Evolutionary conservation across 2,329 filamentous ascomycete genomes (phyloP), one percentile per base, ranked within the genome.

Genomic region (Exophiala mesophila): DNA sequence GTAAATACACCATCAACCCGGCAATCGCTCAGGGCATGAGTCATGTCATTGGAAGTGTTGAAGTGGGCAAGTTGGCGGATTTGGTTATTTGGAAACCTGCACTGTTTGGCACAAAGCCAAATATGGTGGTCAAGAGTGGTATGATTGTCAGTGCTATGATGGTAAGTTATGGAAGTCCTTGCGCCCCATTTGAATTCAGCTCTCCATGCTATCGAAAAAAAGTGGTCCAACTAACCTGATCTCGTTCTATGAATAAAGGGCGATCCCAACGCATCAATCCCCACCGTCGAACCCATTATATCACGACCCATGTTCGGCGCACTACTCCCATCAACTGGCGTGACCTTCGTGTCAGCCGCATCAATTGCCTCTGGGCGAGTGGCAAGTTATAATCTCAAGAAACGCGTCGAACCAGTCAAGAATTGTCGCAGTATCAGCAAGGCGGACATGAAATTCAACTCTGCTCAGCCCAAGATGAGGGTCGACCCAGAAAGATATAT

Each of bases 1-100:
- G 83, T 69, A 97, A 97, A 69, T 96, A 96, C 64, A 97, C 90
- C 16, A 82, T 97, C 67, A 97, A 97, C 66, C 88, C 90, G 1
- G 88, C 90, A 8, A 73, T 96, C 49, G 81, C 89, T 0, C 90
- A 97, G 64, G 90, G 90, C 2, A 94, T 97, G 81, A 68, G 73
- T 1, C 90, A 96, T 61, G 58, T 94, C 2, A 78, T 97, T 49
- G 90, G 90, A 5, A 90, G 85, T 54, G 67, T 96, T 40, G 88
- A 96, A 68, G 78, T 88, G 0, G 89, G 88, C 37, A 96, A 95
- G 68, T 65, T 95, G 35, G 90, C 90, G 0, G 90, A 97, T 63
- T 63, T 97, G 35, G 86, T 94, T 1, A 59, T 96, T 5, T 97
- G 90, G 90, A 81, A 83, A 35, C 85, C 88, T 5, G 77, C 78